Evolutionary conservation across 2,329 filamentous ascomycete species (phyloP), one percentile per base, ranked within the genome.

Genomic region (Aureobasidium sp.): DNA sequence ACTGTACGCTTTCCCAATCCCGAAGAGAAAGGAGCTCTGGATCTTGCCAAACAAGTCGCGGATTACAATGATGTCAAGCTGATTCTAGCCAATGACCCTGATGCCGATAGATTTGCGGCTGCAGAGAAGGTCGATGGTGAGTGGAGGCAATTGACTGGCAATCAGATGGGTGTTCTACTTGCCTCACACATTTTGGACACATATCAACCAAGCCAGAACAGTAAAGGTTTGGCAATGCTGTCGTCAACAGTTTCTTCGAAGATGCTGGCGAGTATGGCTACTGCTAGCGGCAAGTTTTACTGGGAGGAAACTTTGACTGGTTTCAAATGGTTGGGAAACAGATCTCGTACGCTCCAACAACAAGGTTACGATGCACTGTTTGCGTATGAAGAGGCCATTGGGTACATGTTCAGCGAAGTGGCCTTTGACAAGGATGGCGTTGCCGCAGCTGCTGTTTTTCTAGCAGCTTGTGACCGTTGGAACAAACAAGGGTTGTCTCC

Each of bases 281-380:
- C 74, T 32, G 50, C 32, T 16, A 39, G 37, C 39, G 73, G 77
- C 69, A 81, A 80, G 2, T 82, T 86, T 64, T 74, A 79, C 55
- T 85, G 83, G 67, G 75, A 78, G 62, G 84, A 87, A 67, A 86
- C 85, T 0, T 72, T 87, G 34, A 87, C 85, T 0, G 85, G 85
- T 1, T 87, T 87, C 74, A 87, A 87, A 70, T 87, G 85, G 85
- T 79, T 87, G 64, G 85, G 83, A 2, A 86, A 86, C 64, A 76
- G 81, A 49, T 82, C 83, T 1, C 77, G 79, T 21, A 73, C 79
- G n/a, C 75, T 86, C 2, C 74, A 79, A 61, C 67, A 69, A 3
- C 67, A 74, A 60, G 82, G 80, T 29, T 81, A 81, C 65, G 73
- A 78, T 27, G 64, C 64, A 78, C 82, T 0, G 74, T 78, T 0